phyloP scores from a whole-genome alignment of 106 monocot genomes.

The Alisma plantagoaquatica region DNA sequence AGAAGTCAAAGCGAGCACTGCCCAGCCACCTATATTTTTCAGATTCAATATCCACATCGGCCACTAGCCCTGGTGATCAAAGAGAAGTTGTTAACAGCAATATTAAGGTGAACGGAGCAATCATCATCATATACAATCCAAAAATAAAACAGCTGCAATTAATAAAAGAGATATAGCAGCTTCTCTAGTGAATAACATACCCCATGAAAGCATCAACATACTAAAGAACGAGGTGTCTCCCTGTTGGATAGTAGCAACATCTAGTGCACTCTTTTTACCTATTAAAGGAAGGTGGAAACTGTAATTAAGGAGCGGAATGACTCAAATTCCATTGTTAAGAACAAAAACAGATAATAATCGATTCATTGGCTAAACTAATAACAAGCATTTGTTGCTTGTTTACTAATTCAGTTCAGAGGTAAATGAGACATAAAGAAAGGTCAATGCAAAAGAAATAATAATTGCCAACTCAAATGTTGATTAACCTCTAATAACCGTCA shows the following conservation, averaged over 20 bases:
- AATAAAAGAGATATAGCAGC: background rate
- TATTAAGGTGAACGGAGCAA: background rate
- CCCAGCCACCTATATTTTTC: slow-evolving; percentile 91
- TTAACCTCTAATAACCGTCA: no score
- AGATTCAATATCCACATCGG: no score
- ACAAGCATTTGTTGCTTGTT: no score
- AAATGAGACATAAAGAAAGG: no score
- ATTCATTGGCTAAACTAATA: no score
- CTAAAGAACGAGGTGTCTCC: slow-evolving; percentile 73
- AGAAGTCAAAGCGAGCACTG: slow-evolving; percentile 60
- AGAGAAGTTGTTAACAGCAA: background rate
- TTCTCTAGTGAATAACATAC: no score
- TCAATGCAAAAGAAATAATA: no score
- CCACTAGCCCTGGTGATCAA: slow-evolving; percentile 69
- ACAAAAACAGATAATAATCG: background rate
- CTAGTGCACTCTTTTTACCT: slow-evolving; percentile 64
- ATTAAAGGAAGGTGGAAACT: background rate
- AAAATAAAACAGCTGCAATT: background rate
- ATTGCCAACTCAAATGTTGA: no score
- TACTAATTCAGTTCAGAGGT: no score
- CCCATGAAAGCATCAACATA: slow-evolving; percentile 90
- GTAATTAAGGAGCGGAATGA: background rate
- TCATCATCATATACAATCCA: background rate
- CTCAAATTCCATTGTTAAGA: background rate
- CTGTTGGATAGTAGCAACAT: slow-evolving; percentile 79